Evolutionary conservation across 163 green algal species (phyloP), one percentile per base, ranked within the genome.

Genomic region (Prototheca wickerhamii): DNA sequence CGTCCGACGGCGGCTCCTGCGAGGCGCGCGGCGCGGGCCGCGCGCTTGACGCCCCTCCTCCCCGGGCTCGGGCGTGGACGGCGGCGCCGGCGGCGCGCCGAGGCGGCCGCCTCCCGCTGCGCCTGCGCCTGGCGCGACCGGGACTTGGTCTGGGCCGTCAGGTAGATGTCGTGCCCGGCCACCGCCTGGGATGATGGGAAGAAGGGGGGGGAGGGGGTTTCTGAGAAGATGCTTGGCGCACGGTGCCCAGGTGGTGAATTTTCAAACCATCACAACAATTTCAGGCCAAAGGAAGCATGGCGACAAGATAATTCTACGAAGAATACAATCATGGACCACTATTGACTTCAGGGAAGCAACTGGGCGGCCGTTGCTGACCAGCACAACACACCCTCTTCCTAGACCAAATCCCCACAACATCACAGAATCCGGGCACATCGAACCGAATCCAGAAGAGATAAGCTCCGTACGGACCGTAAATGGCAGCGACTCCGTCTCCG

Each of bases 391-490:
- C n/a, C n/a, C n/a, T n/a, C n/a, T n/a, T n/a, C n/a, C n/a, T n/a
- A n/a, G n/a, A n/a, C n/a, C n/a, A n/a, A n/a, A n/a, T n/a, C n/a
- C n/a, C n/a, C n/a, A n/a, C n/a, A n/a, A n/a, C n/a, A n/a, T n/a
- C n/a, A n/a, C n/a, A n/a, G n/a, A n/a, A n/a, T n/a, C n/a, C n/a
- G n/a, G n/a, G n/a, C n/a, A n/a, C n/a, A n/a, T n/a, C n/a, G n/a
- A n/a, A n/a, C n/a, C n/a, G 37, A 44, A 21, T 21, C 37, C 37
- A 44, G n/a, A 15, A 15, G 37, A 15, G 37, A 1, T 21, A 44
- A 44, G 10, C 37, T 44, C 37, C 37, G 20, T 31, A 60, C 53
- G 8, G 20, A 67, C 61, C 61, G 43, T 58, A 30, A 67, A 59
- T 7, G 61, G 57, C 49, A 59, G 51, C 1, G 20, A 28, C 37